Percentiles rank a stretch among this genome's conserved stretches.
Evolutionary conservation across 2,329 filamentous ascomycete genomes (phyloP).

Genomic region (Exutisphaerella laricina): DNA sequence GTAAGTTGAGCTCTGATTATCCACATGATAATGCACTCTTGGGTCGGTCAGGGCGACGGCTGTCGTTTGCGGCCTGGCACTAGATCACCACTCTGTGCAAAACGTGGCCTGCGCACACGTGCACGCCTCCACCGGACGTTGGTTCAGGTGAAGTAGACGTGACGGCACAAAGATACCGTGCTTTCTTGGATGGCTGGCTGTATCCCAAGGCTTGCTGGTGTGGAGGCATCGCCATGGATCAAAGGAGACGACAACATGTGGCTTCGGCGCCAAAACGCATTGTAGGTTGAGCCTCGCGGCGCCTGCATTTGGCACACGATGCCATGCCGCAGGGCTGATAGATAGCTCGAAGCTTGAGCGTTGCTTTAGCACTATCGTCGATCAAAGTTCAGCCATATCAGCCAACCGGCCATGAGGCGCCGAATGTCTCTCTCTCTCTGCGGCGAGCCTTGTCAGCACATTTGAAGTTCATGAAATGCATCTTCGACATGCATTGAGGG

Average conservation of each 20-base stretch:
- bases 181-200: background rate
- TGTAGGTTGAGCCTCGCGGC: too few relatives aligned
- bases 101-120: background rate
- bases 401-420: background rate
- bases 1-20: too few relatives aligned
- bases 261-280: too few relatives aligned
- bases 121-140: too few relatives aligned
- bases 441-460: too few relatives aligned
- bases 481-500: too few relatives aligned
- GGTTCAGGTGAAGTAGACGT: too few relatives aligned
- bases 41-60: background rate
- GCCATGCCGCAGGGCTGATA: background rate
- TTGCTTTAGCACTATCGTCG: too few relatives aligned
- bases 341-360: background rate
- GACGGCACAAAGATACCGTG: too few relatives aligned
- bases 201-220: background rate
- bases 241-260: background rate
- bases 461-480: too few relatives aligned
- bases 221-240: background rate
- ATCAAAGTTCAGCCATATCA: too few relatives aligned
- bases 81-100: background rate
- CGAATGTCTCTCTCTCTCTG: too few relatives aligned
- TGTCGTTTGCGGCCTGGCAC: background rate
- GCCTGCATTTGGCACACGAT: background rate
- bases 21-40: background rate